phyloP scores from a whole-genome alignment of 2,329 filamentous ascomycete genomes.

The Botrytis paeoniae region DNA sequence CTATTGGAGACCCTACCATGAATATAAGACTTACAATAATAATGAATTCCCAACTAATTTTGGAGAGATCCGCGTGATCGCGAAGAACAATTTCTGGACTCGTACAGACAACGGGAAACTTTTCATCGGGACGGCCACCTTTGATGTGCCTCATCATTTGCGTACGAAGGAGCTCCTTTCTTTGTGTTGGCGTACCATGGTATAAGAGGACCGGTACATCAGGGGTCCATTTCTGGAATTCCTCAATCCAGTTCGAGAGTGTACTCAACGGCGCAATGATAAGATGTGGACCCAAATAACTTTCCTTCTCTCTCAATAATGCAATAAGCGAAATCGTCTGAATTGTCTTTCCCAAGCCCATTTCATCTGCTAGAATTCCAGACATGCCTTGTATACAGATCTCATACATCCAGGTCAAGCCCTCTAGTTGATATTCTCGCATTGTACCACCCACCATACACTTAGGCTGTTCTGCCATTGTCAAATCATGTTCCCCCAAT shows the following conservation, averaged over 20 bases:
- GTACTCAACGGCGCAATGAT: conserved; percentile 90
- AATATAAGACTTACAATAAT: conserved; percentile 65
- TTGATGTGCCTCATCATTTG: conserved; percentile 68
- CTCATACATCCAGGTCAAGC: conserved; percentile 83
- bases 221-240: conserved; percentile 88
- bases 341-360: conserved; percentile 59
- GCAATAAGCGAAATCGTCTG: conserved; percentile 57
- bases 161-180: conserved; percentile 72
- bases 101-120: conserved; percentile 90
- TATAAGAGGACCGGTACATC: conserved; percentile 86
- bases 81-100: conserved; percentile 95
- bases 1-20: not conserved
- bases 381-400: conserved; percentile 64
- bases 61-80: conserved; percentile 75
- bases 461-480: conserved; percentile 81
- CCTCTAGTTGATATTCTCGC: conserved; percentile 91
- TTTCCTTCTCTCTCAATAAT: conserved; percentile 79
- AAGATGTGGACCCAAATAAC: conserved; percentile 80
- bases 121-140: conserved; percentile 53
- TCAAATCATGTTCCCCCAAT: conserved; percentile 63
- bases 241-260: conserved; percentile 91
- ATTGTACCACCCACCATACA: conserved; percentile 85
- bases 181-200: conserved; percentile 76
- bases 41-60: conserved; percentile 95
- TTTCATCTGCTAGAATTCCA: conserved; percentile 57